Base-by-base conservation (phyloP, 2,329 filamentous ascomycete genomes). In the Incumbomyces delicatus region DNA sequence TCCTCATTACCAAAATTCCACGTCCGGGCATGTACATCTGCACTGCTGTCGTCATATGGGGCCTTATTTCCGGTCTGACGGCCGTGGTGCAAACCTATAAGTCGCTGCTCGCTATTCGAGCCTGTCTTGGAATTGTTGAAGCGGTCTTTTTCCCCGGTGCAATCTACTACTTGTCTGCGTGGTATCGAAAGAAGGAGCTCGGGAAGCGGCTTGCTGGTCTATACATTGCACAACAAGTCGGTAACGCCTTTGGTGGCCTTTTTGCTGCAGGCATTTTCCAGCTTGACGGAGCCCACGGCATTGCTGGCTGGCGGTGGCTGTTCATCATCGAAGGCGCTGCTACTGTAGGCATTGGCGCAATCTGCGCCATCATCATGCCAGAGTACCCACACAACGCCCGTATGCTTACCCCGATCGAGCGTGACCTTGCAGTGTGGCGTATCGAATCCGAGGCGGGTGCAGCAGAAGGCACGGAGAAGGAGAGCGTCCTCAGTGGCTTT, bases 231-330 rank as follows among this genome's bases (percentile, higher is more conserved):
- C 79, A 79, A 0, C 68, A 86, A 27, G 74, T 87, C 17, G 82
- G 80, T 1, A 81, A 82, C 3, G 83, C 83, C 1, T 87, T 87
- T 57, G 83, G 81, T 0, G 83, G 81, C 2, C 63, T 81, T 7
- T 75, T 82, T 32, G 72, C 76, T 1, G 77, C 77, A 0, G 79
- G 82, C 6, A 84, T 88, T 46, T 79, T 76, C 0, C 77, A 81
- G 41, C 75, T 88, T 69, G 40, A 44, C 29, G 46, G 41, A 13
- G 29, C 29, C 3, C 18, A n/a, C n/a, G 46, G 49, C 17, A 16
- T 50, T 3, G 30, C 41, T 27, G 6, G 31, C 16, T 50, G 49
- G 59, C 46, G 52, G 41, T 61, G 59, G 59, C 51, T 61, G 8
- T 60, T 61, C 47, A 60, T 61, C 42, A 60, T 61, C 34, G 59